Evolutionary conservation across 73 alveolate genomes (phyloP).

Genomic region (Tetrahymena elliotti): DNA sequence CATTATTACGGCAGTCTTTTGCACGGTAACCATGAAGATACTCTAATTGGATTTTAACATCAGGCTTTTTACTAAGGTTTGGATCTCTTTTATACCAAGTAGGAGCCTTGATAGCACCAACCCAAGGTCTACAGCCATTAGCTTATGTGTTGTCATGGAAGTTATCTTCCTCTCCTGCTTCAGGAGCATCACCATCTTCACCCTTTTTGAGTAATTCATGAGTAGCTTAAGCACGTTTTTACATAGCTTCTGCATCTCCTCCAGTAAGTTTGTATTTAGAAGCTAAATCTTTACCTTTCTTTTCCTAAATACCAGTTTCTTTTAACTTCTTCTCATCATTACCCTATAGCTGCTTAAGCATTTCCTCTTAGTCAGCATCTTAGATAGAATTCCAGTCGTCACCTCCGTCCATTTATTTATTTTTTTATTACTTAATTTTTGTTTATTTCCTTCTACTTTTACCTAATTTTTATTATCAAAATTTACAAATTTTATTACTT

Average conservation of each 20-base stretch:
- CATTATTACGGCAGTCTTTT: conserved; percentile 82
- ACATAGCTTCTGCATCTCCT: conserved; percentile 34
- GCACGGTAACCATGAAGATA: conserved; percentile 90
- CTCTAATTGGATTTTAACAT: conserved; percentile 61
- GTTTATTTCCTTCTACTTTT: not conserved
- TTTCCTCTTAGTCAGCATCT: not conserved
- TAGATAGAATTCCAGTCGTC: conserved; percentile 9
- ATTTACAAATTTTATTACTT: not conserved
- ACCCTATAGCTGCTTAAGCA: not conserved
- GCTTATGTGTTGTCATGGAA: not conserved
- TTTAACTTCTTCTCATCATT: conserved; percentile 33
- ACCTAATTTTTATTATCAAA: not conserved
- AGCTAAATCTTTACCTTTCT: conserved; percentile 29
- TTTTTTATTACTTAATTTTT: not conserved
- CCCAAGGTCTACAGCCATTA: conserved; percentile 69
- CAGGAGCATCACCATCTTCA: not conserved
- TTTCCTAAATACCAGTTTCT: conserved; percentile 38
- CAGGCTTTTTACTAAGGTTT: conserved; percentile 68
- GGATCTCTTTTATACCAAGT: conserved; percentile 55
- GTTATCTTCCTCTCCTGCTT: not conserved
- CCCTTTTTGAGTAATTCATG: conserved; percentile 6
- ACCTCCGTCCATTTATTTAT: conserved; percentile 13
- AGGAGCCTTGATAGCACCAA: conserved; percentile 60
- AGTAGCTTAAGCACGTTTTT: conserved; percentile 30
- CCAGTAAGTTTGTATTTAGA: conserved; percentile 15